phyloP scores from a whole-genome alignment of 73 alveolate species.

The Paramecium octaurelia region DNA sequence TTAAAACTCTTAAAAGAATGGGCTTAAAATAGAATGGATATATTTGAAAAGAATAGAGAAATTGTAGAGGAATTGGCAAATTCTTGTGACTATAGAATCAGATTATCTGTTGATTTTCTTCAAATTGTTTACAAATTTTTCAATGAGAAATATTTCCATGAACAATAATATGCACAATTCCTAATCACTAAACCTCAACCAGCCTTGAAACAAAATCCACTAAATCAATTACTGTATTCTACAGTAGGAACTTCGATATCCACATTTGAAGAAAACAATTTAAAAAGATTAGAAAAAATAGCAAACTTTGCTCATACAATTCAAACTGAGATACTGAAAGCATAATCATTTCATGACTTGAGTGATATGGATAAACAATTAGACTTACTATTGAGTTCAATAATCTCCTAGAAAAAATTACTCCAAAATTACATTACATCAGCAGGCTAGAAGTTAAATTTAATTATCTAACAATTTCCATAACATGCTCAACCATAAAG shows the following conservation, averaged over 20 bases:
- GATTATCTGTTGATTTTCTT: constrained; percentile 34
- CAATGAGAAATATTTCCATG: constrained; percentile 14
- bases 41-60: constrained; percentile 19
- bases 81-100: background rate
- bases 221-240: background rate
- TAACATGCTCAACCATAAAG: background rate
- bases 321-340: background rate
- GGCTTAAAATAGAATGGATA: background rate
- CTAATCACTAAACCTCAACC: constrained; percentile 16
- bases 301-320: constrained; percentile 25
- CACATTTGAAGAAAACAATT: constrained; percentile 11
- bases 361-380: constrained; percentile 8
- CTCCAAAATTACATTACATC: background rate
- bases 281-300: constrained; percentile 25
- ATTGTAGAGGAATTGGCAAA: constrained; percentile 1
- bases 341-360: background rate
- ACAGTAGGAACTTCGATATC: background rate
- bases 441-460: constrained; percentile 8
- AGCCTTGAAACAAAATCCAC: background rate
- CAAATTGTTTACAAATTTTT: constrained; percentile 27
- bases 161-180: constrained; percentile 26
- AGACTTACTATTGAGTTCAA: background rate
- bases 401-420: background rate
- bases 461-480: background rate
- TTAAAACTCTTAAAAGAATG: background rate